These are phyloP conservation scores for Syncephalastrum sp. DNA, from an alignment of 371 early-diverging fungal genomes.

Conservation along the genomic window DNA sequence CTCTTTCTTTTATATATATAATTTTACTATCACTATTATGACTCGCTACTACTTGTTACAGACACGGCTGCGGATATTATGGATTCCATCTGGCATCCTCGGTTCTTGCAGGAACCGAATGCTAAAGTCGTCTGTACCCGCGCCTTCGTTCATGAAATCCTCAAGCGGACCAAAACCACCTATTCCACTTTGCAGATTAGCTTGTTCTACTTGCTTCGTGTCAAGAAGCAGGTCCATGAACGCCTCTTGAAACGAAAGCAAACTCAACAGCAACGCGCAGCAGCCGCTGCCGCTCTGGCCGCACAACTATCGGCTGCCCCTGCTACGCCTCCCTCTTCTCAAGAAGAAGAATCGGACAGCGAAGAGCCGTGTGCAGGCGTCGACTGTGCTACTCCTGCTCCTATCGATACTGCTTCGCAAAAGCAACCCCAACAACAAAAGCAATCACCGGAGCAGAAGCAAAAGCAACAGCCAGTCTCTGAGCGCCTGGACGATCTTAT, in stretches of 20 bases:
- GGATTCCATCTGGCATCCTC: conserved; percentile 38
- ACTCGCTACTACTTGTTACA: conserved; percentile 1
- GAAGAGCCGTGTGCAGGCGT: neutral
- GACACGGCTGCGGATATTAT: conserved; percentile 35
- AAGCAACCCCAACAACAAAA: neutral
- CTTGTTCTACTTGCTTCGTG: conserved; percentile 60
- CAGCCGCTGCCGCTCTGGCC: neutral
- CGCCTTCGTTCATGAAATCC: conserved; percentile 66
- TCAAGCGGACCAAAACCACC: conserved; percentile 70
- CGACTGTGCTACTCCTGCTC: no score
- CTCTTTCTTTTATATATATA: no score
- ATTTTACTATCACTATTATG: neutral
- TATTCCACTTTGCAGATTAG: conserved; percentile 76
- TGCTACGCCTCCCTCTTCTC: conserved; percentile 7
- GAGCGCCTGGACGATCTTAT: conserved; percentile 33
- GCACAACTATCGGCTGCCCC: no score
- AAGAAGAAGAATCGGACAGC: conserved; percentile 2
- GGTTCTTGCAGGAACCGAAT: conserved; percentile 34
- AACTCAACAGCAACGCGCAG: conserved; percentile 3
- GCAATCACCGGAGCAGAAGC: neutral
- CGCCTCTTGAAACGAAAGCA: conserved; percentile 15
- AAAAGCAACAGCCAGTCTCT: conserved; percentile 5
- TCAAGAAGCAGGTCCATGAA: conserved; percentile 35
- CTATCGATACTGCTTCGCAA: no score
- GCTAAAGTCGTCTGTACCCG: conserved; percentile 43